Conservation (phyloP, 169 alveolate species). For the Pseudocohnilembus persalinus region DNA sequence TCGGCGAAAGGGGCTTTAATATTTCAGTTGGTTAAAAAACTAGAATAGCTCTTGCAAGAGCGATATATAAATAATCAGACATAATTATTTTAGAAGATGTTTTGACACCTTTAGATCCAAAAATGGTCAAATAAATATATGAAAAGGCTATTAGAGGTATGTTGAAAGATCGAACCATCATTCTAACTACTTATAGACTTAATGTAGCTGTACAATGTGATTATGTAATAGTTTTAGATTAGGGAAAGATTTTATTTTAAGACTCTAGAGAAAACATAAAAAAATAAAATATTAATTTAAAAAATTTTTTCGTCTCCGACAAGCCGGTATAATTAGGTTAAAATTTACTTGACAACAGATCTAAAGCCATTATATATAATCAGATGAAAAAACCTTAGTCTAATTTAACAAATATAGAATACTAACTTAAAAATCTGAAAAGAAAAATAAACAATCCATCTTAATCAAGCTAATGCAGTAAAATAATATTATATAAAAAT, state of each 20-base stretch:
- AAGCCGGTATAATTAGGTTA: neutral
- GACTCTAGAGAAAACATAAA: neutral
- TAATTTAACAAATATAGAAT: neutral
- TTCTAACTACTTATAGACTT: neutral
- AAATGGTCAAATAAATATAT: slow-evolving; percentile 23
- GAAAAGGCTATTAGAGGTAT: slow-evolving; percentile 40
- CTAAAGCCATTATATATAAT: neutral
- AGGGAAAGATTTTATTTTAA: neutral
- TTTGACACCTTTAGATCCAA: slow-evolving; percentile 65
- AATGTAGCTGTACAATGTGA: neutral
- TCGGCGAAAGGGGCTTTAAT: slow-evolving; percentile 70
- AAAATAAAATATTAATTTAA: too few species aligned
- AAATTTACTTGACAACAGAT: too few species aligned
- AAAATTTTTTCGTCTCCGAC: neutral
- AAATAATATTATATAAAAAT: too few species aligned
- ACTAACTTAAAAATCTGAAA: neutral
- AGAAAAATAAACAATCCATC: neutral
- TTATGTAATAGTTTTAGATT: neutral
- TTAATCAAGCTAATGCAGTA: too few species aligned
- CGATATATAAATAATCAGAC: slow-evolving; percentile 76
- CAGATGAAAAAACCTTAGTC: neutral
- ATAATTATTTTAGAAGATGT: slow-evolving; percentile 72
- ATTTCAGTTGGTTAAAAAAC: slow-evolving; percentile 94
- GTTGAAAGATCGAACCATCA: neutral
- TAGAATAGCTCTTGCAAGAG: slow-evolving; percentile 91